Conservation (phyloP, 192 early-diverging fungal species). For the Mortierella alpina region DNA sequence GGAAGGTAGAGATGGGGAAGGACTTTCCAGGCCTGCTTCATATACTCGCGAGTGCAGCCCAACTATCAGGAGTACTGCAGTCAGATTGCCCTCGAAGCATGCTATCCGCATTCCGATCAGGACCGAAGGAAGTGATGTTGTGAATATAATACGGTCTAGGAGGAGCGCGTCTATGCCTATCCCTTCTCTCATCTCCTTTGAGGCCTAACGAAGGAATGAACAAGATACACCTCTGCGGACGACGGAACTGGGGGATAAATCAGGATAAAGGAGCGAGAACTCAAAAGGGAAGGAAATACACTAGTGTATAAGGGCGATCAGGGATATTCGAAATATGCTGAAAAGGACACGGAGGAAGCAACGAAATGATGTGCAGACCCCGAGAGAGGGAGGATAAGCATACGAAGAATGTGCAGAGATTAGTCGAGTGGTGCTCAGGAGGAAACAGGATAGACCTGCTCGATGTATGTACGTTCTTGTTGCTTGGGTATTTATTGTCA, state of each 20-base stretch:
- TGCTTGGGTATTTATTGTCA: too few species aligned
- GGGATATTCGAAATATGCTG: too few species aligned
- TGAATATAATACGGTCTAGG: not conserved
- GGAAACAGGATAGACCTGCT: not conserved
- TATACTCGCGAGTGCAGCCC: not conserved
- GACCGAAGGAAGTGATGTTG: constrained; percentile 1
- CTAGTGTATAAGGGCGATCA: too few species aligned
- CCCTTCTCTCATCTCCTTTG: not conserved
- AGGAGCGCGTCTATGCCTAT: not conserved
- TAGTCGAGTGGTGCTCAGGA: not conserved
- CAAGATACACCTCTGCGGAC: not conserved
- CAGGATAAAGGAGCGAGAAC: constrained; percentile 21
- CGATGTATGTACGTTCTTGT: too few species aligned
- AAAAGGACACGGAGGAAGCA: not conserved
- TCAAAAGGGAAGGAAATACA: not conserved
- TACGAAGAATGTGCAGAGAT: not conserved
- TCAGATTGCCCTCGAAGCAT: not conserved
- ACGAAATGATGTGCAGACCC: not conserved
- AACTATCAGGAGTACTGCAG: not conserved
- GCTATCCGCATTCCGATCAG: constrained; percentile 4
- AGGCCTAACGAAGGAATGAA: not conserved
- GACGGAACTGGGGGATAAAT: constrained; percentile 18
- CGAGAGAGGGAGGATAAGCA: not conserved
- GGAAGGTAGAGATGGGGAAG: not conserved
- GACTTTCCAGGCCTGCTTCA: not conserved